Conservation (phyloP, 78 protist genomes). For the Protostelium mycophagum region DNA sequence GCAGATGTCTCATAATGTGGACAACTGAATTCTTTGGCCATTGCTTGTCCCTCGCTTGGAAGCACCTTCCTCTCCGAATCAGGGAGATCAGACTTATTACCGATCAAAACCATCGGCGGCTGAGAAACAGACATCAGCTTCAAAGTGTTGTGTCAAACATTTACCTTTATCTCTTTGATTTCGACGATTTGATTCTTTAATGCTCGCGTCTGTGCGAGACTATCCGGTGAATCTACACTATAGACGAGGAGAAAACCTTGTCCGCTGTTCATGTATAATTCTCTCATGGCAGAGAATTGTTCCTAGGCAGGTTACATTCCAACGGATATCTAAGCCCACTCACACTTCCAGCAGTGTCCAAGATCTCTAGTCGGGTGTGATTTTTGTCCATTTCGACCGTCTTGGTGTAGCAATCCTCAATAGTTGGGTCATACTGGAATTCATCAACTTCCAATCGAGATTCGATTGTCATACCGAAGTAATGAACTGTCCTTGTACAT, state of each 20-base stretch:
- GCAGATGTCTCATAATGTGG: neutral
- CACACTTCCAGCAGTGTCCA: slow-evolving; percentile 87
- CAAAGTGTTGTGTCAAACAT: neutral
- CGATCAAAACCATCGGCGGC: slow-evolving; percentile 13
- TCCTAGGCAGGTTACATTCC: slow-evolving; percentile 45
- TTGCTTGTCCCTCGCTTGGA: neutral
- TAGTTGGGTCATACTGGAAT: slow-evolving; percentile 35
- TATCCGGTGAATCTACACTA: neutral
- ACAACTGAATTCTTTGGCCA: neutral
- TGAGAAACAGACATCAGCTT: neutral
- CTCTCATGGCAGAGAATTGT: slow-evolving; percentile 61
- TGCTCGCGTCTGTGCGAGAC: neutral
- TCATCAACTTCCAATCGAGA: neutral
- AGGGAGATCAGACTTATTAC: slow-evolving; percentile 21
- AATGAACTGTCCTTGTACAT: neutral
- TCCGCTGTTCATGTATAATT: slow-evolving; percentile 30
- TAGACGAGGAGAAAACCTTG: slow-evolving; percentile 26
- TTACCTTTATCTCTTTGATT: slow-evolving; percentile 5
- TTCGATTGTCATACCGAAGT: neutral
- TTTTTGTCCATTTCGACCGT: slow-evolving; percentile 60
- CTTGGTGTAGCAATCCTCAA: slow-evolving; percentile 81
- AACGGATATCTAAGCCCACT: neutral
- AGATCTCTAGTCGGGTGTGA: slow-evolving; percentile 52
- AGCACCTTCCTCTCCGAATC: neutral
- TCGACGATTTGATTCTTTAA: slow-evolving; percentile 6